Evolutionary conservation across 495 filamentous ascomycete species (phyloP), one percentile per base, ranked within the genome.

Genomic region (Aspergillus coremiiformis): DNA sequence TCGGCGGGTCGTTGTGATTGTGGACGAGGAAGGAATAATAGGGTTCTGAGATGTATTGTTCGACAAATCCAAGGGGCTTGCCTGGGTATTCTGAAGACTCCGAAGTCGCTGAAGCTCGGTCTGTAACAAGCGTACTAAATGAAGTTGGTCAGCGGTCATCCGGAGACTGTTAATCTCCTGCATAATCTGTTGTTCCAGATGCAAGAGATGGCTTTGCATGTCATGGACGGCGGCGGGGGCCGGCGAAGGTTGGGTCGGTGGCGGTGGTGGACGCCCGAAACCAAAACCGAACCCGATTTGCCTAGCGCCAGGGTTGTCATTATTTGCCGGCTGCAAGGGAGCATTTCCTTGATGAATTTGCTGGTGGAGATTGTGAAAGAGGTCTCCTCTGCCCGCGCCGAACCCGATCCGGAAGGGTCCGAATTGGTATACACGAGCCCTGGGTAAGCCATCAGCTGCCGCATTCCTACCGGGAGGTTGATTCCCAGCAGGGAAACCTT

Each of bases 131-230:
- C 76, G 71, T 19, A 84, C 72, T 35, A 73, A 56, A 29, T 73
- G 72, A 10, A 86, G 60, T 54, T 86, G 81, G 30, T 83, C 73
- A 14, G 77, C 70, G 12, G 76, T 75, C 32, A 77, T 49, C 12
- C 76, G 72, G 14, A 87, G 72, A 43, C 54, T 63, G 27, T 72
- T 71, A 20, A 85, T 78, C 58, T 90, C 85, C 55, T 83, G 76
- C 53, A 80, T 68, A 29, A 92, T 73, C 29, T 83, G 80, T 41
- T 83, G 80, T 52, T 85, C 83, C 8, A 89, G 75, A 26, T 82
- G 76, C 32, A 77, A 69, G 22, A 90, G 62, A 39, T 85, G 83
- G 17, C 66, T 52, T 48, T 79, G 78, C 23, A 84, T 76, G 23
- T 60, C 61, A 30, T 54, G 44, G 41, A 51, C 65, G 39, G 44